These are phyloP conservation scores for Zygoascus biomembranicola DNA, from an alignment of 805 yeast species.

Conservation along the genomic window DNA sequence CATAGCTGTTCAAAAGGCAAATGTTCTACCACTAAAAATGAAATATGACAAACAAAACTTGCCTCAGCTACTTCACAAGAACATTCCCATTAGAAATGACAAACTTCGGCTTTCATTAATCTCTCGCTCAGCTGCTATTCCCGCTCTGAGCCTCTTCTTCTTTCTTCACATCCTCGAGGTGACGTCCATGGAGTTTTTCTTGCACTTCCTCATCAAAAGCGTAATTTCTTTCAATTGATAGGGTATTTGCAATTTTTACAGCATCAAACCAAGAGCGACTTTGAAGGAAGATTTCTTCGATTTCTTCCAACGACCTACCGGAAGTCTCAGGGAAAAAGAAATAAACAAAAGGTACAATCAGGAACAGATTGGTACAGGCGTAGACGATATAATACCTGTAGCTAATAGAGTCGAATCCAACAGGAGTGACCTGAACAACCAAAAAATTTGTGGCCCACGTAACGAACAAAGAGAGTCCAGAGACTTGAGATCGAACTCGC, in stretches of 20 bases:
- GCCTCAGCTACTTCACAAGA: too few species aligned
- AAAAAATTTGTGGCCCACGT: conserved; percentile 59
- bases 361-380: conserved; percentile 9
- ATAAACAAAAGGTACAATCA: conserved; percentile 33
- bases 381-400: conserved; percentile 5
- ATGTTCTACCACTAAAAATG: too few species aligned
- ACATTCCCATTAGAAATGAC: too few species aligned
- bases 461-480: conserved; percentile 29
- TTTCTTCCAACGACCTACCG: conserved; percentile 39
- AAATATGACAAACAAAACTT: too few species aligned
- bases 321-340: conserved; percentile 38
- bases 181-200: not conserved
- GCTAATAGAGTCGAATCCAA: conserved; percentile 5
- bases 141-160: not conserved
- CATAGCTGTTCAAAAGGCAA: too few species aligned
- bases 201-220: not conserved
- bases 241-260: not conserved
- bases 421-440: conserved; percentile 40
- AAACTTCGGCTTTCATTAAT: too few species aligned
- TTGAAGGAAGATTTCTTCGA: conserved; percentile 26
- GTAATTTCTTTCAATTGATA: not conserved
- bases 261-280: not conserved
- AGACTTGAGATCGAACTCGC: conserved; percentile 38
- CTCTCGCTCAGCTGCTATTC: too few species aligned
- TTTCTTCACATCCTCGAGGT: not conserved